Percentiles rank a stretch among this genome's conserved stretches.
These are phyloP conservation scores for Selenicereus undatus DNA, from an alignment of 148 eudicot genomes.

Conservation along the genomic window DNA sequence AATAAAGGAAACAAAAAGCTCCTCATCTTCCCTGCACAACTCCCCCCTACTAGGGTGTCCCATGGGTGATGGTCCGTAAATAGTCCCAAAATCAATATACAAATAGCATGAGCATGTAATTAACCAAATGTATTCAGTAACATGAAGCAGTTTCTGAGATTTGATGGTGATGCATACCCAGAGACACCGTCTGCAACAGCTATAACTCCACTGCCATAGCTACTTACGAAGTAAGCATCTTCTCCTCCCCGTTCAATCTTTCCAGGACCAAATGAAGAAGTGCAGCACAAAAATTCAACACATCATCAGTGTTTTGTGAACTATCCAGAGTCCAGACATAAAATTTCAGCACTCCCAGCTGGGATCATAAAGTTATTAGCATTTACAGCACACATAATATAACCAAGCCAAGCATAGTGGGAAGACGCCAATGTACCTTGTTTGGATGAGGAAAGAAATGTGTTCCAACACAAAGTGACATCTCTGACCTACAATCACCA, in stretches of 20 bases:
- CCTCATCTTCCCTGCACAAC: background rate
- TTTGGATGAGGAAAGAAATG: constrained; percentile 88
- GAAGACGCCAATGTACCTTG: constrained; percentile 41
- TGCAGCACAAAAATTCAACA: background rate
- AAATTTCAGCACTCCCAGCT: background rate
- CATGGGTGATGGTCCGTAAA: background rate
- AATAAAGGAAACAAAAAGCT: too few species aligned
- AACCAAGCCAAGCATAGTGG: background rate
- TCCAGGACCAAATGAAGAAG: constrained; percentile 9
- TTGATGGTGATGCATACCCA: constrained; percentile 45
- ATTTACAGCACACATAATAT: background rate
- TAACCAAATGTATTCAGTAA: background rate
- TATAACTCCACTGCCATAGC: constrained; percentile 61
- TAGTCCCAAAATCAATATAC: too few species aligned
- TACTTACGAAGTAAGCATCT: constrained; percentile 86
- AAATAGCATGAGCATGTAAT: background rate
- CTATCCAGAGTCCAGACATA: background rate
- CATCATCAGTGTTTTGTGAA: background rate
- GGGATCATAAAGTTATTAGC: background rate
- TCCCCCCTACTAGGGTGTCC: background rate
- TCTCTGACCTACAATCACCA: constrained; percentile 39
- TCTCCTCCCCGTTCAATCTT: constrained; percentile 94
- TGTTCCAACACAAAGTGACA: constrained; percentile 65
- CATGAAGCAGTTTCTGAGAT: background rate
- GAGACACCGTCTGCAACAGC: constrained; percentile 99